Conservation (phyloP, 2,329 filamentous ascomycete genomes). For the Calonectria multiphialidica region DNA sequence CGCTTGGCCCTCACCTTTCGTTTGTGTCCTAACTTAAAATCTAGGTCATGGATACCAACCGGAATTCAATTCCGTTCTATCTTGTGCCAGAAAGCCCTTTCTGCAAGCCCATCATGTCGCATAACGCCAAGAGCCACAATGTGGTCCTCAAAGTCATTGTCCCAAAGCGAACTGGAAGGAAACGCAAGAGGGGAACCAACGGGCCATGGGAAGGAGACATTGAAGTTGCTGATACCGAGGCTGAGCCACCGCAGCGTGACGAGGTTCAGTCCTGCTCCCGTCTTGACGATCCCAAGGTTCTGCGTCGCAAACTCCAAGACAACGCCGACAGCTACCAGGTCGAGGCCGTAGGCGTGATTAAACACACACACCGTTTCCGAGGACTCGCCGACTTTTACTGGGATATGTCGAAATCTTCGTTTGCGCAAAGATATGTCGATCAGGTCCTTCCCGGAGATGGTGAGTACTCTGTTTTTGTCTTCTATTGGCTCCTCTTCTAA, state of each 20-base stretch:
- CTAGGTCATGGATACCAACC: conserved; percentile 62
- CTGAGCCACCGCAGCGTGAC: conserved; percentile 22
- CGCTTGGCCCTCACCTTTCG: not conserved
- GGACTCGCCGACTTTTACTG: conserved; percentile 91
- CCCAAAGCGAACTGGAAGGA: conserved; percentile 87
- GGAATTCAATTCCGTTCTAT: conserved; percentile 74
- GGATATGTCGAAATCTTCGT: conserved; percentile 74
- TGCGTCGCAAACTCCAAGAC: conserved; percentile 77
- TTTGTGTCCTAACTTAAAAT: not conserved
- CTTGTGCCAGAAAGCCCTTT: conserved; percentile 84
- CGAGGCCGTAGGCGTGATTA: conserved; percentile 78
- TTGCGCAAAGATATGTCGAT: conserved; percentile 78
- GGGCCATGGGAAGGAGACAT: conserved; percentile 70
- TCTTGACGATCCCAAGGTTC: conserved; percentile 63
- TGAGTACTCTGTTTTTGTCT: conserved; percentile 49
- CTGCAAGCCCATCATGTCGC: conserved; percentile 82
- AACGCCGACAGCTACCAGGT: conserved; percentile 76
- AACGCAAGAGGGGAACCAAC: conserved; percentile 82
- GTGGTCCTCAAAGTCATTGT: conserved; percentile 88
- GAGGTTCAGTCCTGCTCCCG: conserved; percentile 58
- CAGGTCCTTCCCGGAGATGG: conserved; percentile 79
- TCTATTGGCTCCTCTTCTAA: not conserved
- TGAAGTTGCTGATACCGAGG: conserved; percentile 45
- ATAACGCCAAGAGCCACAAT: conserved; percentile 82
- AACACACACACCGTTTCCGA: conserved; percentile 88